A percentile compares a stretch with the other conserved stretches of the same genome.
phyloP scores from a whole-genome alignment of 108 stramenopile genomes.

The Asterionellopsis glacialis region DNA sequence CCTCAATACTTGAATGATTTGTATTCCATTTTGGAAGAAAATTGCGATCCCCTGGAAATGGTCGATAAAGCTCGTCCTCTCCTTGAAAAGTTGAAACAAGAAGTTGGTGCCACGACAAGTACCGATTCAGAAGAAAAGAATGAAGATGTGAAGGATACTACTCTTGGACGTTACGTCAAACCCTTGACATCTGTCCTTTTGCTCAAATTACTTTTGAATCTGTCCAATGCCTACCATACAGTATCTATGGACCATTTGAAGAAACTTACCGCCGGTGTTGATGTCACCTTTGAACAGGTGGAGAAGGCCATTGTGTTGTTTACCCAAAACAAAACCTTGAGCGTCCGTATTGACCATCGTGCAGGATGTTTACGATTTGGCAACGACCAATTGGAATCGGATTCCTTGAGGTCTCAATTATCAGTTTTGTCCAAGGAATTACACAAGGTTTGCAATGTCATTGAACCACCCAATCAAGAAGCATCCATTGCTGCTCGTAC shows the following conservation, averaged over 20 bases:
- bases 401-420: slow-evolving; percentile 74
- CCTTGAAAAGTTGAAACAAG: slow-evolving; percentile 54
- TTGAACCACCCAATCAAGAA: slow-evolving; percentile 39
- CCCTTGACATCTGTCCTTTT: slow-evolving; percentile 69
- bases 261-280: slow-evolving; percentile 68
- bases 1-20: slow-evolving; percentile 73
- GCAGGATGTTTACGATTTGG: slow-evolving; percentile 90
- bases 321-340: slow-evolving; percentile 54
- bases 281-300: slow-evolving; percentile 80
- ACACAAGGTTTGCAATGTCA: slow-evolving; percentile 39
- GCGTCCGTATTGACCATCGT: slow-evolving; percentile 82
- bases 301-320: slow-evolving; percentile 88
- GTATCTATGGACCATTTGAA: slow-evolving; percentile 84
- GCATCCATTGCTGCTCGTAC: slow-evolving; percentile 21
- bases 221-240: slow-evolving; percentile 85
- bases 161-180: slow-evolving; percentile 59
- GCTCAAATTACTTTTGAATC: slow-evolving; percentile 81
- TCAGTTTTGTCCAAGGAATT: slow-evolving; percentile 66
- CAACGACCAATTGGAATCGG: slow-evolving; percentile 62
- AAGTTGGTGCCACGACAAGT: slow-evolving; percentile 23
- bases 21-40: slow-evolving; percentile 77
- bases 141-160: slow-evolving; percentile 39
- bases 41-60: slow-evolving; percentile 69
- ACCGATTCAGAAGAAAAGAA: slow-evolving; percentile 11
- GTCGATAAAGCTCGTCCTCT: slow-evolving; percentile 68